These are phyloP conservation scores for Vaccinium corymbosum DNA, from an alignment of 148 eudicot genomes.

Conservation along the genomic window DNA sequence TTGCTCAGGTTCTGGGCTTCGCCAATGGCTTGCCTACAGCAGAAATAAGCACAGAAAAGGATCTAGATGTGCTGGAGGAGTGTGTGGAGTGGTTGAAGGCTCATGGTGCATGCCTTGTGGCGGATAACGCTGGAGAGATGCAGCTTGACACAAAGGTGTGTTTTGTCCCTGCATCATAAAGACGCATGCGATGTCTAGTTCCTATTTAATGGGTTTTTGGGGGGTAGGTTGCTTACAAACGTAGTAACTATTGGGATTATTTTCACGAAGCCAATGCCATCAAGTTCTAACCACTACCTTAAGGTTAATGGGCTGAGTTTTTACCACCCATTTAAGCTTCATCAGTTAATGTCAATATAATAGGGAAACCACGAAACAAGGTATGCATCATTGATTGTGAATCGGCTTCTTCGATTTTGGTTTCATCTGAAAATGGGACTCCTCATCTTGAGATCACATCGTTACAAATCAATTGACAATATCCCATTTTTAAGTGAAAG, in stretches of 20 bases:
- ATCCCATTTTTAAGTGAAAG: background rate
- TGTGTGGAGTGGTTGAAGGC: conserved; percentile 93
- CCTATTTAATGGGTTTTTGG: background rate
- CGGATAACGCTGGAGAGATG: conserved; percentile 67
- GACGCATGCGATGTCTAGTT: background rate
- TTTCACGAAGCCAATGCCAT: background rate
- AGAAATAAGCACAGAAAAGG: conserved; percentile 54
- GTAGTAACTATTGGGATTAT: background rate
- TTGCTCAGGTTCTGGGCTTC: conserved; percentile 81
- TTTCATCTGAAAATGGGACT: background rate
- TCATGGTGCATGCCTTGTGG: conserved; percentile 77
- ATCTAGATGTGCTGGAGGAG: conserved; percentile 69
- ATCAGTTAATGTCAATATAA: background rate
- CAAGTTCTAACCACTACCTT: background rate
- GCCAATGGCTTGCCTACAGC: conserved; percentile 31
- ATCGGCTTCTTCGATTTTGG: background rate
- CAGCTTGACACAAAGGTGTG: conserved; percentile 86
- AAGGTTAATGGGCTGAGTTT: background rate
- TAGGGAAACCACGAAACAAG: background rate
- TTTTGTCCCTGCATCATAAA: background rate
- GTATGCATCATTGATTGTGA: background rate
- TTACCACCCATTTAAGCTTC: background rate
- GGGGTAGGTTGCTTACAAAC: background rate
- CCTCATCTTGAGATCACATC: background rate
- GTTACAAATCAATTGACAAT: background rate